Evolutionary conservation across 2,329 filamentous ascomycete genomes (phyloP), one percentile per base, ranked within the genome.

Genomic region (Aspergillus amoenus): DNA sequence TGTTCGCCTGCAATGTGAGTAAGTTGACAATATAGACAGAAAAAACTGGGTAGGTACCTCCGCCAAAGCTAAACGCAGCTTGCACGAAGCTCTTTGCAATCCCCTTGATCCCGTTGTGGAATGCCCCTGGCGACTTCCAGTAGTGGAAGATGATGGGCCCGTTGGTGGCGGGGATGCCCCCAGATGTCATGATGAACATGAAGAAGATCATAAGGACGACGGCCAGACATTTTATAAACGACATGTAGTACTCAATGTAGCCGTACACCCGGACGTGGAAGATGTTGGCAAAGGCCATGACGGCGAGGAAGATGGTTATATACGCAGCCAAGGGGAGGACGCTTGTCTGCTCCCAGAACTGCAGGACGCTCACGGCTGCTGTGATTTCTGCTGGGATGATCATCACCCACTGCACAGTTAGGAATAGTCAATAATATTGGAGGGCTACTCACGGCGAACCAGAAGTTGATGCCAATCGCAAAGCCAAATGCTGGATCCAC

Each of bases 121-220:
- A 69, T 2, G 68, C 66, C 3, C 68, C 65, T 0, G 68, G 66
- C 13, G 59, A 58, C 37, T 66, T 67, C 68, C 67, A 70, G 43
- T 68, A 66, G 46, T 61, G 56, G 55, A 73, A 75, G 8, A 68
- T 68, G n/a, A 73, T 66, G 3, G 71, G 66, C 0, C 71, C 71
- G 32, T 67, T 55, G 0, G 71, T 73, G 9, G 67, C 69, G 12
- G 66, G 30, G 41, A 73, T 67, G 2, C 70, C 70, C 7, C 70
- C 70, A 2, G 66, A 70, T 6, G 70, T 70, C 69, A 73, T 73
- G 57, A 73, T 71, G 48, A 73, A 69, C 61, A 72, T 64, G 57
- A 72, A 72, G 46, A 66, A 69, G 11, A 72, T 72, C 65, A 72
- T 69, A 27, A 67, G 61, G 13, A 73, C 45, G 11, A 73, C 63